Base-by-base conservation (phyloP, 2,329 filamentous ascomycete genomes). In the Cercospora sojina region DNA sequence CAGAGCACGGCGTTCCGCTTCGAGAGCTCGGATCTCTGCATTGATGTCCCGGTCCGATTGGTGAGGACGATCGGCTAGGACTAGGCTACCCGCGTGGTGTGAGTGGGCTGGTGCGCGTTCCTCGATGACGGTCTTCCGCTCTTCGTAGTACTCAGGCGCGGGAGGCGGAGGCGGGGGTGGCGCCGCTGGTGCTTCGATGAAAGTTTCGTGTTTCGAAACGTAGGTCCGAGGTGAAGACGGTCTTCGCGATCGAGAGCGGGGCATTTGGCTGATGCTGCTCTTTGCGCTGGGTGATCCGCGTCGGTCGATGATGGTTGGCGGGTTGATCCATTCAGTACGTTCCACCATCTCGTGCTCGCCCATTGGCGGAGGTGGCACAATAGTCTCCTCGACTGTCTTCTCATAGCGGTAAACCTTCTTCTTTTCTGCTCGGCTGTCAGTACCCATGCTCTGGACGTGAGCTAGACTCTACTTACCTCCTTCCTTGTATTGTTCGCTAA, bases 401-500 rank as follows among this genome's bases (percentile, higher is more conserved):
- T 78, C 77, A 62, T 73, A 79, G 32, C 71, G 72, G 69, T 78
- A 79, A 13, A 76, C 68, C 27, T 72, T 77, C 59, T 75, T 77
- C 69, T 76, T 78, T 51, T 76, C 77, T 77, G 69, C 32, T 49
- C 16, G 7, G 16, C n/a, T 59, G 65, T 76, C 56, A 74, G 74
- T 41, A n/a, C 13, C 10, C 6, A 9, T 31, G 8, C 18, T 20
- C 32, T 25, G 13, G 12, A n/a, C 8, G 9, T 16, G 31, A 10
- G 55, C 23, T 32, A n/a, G 12, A 12, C 25, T n/a, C 43, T 3
- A 71, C 80, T 62, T 75, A 82, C 81, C 77, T 59, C 73, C 77
- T 59, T 81, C 80, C 75, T 82, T 82, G 79, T 92, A 93, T 32
- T 90, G 88, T 74, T 93, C 91, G 78, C 92, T 96, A 59, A 93